Conservation (phyloP, 192 early-diverging fungal species). For the Coemansia biformis region DNA sequence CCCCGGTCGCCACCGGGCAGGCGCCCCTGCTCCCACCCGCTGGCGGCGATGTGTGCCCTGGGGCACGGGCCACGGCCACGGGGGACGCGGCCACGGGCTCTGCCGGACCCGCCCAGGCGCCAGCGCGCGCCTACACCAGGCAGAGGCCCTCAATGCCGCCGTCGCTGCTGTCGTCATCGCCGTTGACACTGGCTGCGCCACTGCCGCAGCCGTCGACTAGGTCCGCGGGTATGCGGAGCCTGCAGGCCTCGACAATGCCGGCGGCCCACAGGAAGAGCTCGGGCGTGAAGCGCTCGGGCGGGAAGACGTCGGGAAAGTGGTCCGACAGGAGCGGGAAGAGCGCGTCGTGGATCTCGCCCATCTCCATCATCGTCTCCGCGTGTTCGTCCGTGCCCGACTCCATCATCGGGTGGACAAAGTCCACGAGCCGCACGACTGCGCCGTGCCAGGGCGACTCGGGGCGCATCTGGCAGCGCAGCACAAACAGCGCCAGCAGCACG, state of each 20-base stretch:
- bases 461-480: slow-evolving; percentile 11
- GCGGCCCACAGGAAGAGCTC: slow-evolving; percentile 47
- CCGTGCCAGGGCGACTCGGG: slow-evolving; percentile 19
- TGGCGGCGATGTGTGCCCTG: too few relatives aligned
- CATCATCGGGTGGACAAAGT: slow-evolving; percentile 35
- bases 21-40: too few relatives aligned
- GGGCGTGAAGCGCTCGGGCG: slow-evolving; percentile 11
- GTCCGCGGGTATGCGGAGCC: slow-evolving; percentile 6
- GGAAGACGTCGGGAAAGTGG: slow-evolving; percentile 31
- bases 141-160: slow-evolving; percentile 19
- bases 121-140: too few relatives aligned
- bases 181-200: too few relatives aligned
- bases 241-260: slow-evolving; percentile 31
- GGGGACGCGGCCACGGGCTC: too few relatives aligned
- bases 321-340: slow-evolving; percentile 43
- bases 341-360: slow-evolving; percentile 28
- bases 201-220: not conserved
- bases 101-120: too few relatives aligned
- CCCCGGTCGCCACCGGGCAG: too few relatives aligned
- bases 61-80: too few relatives aligned
- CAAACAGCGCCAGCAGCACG: slow-evolving; percentile 22
- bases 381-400: slow-evolving; percentile 6
- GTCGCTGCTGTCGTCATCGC: slow-evolving; percentile 1
- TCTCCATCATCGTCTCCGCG: slow-evolving; percentile 27
- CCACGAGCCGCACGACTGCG: slow-evolving; percentile 13